A percentile compares a stretch with the other conserved stretches of the same genome.
These are phyloP conservation scores for Desmodesmus armatus DNA, from an alignment of 139 green algal genomes.

Conservation along the genomic window DNA sequence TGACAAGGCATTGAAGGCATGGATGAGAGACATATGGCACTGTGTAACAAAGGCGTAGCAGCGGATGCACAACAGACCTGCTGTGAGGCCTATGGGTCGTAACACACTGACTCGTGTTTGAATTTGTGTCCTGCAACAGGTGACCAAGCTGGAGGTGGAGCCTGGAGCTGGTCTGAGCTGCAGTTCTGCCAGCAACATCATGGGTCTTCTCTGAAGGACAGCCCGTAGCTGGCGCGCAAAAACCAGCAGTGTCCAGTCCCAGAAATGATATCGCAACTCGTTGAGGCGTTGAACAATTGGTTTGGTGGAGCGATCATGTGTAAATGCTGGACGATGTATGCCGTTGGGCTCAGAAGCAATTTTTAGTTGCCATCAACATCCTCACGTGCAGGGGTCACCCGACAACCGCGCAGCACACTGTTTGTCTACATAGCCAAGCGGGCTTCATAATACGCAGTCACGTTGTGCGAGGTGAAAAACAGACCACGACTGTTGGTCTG, in stretches of 20 bases:
- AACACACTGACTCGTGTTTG: not conserved
- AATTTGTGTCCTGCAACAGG: slow-evolving; percentile 1
- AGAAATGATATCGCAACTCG: no score
- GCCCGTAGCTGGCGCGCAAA: not conserved
- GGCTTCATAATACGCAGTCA: no score
- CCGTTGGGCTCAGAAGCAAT: no score
- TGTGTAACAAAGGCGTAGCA: not conserved
- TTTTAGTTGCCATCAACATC: no score
- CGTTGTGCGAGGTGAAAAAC: no score
- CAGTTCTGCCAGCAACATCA: slow-evolving; percentile 22
- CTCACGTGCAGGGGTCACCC: no score
- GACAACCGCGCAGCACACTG: no score
- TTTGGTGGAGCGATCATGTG: no score
- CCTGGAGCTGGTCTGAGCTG: slow-evolving; percentile 34
- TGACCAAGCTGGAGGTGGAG: slow-evolving; percentile 46
- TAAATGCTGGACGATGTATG: no score
- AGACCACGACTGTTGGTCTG: no score
- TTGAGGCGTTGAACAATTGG: no score
- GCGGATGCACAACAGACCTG: not conserved
- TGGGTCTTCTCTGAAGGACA: slow-evolving; percentile 38
- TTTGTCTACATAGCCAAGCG: no score
- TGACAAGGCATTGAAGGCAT: not conserved
- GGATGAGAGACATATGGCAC: not conserved
- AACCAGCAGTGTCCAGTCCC: not conserved
- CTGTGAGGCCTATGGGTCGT: not conserved